phyloP scores from a whole-genome alignment of 2,329 filamentous ascomycete genomes.

The Dactylonectria macrodidyma region DNA sequence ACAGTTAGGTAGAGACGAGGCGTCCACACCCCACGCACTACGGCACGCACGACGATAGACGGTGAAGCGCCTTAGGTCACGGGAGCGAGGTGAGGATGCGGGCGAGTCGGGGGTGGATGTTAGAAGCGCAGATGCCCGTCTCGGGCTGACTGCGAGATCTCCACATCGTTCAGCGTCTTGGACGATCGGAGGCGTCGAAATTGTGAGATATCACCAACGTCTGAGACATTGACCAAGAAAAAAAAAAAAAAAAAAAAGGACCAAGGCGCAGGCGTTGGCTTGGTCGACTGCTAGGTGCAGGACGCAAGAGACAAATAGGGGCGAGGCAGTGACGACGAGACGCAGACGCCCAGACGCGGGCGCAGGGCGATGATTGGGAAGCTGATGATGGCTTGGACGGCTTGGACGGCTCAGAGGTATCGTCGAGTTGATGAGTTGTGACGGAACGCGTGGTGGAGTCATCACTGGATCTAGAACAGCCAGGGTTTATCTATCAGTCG shows the following conservation, averaged over 20 bases:
- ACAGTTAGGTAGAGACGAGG: not conserved
- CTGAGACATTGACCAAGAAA: not conserved
- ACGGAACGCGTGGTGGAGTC: not conserved
- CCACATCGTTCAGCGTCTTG: not conserved
- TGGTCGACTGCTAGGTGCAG: too few species aligned
- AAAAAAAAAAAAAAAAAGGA: too few species aligned
- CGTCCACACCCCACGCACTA: not conserved
- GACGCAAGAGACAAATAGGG: too few species aligned
- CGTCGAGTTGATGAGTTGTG: not conserved
- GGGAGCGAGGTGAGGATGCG: not conserved
- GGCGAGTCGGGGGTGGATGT: constrained; percentile 2
- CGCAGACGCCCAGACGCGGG: not conserved
- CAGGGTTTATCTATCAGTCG: not conserved
- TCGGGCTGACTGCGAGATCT: not conserved
- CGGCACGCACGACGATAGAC: not conserved
- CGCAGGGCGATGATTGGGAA: not conserved
- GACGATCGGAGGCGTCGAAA: not conserved
- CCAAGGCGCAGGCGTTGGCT: too few species aligned
- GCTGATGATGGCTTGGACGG: not conserved
- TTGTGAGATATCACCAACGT: not conserved
- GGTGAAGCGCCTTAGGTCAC: constrained; percentile 4
- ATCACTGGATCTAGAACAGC: not conserved
- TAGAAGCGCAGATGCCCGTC: not conserved
- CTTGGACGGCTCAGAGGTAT: too few species aligned
- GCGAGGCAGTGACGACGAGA: not conserved